These are phyloP conservation scores for Orobanche coerulescens DNA, from an alignment of 257 asterid genomes.

Conservation along the genomic window DNA sequence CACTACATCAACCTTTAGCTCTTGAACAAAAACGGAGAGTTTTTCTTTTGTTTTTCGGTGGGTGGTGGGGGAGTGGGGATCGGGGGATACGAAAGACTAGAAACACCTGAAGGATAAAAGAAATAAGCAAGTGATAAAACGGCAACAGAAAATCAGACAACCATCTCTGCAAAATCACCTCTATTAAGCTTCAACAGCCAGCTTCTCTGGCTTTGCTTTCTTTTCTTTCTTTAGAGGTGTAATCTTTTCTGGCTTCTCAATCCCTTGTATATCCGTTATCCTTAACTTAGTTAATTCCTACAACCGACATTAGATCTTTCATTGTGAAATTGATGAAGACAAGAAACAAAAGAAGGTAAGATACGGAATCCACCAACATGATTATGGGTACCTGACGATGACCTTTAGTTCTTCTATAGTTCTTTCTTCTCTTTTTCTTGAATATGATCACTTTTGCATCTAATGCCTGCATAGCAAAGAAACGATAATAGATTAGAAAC, in stretches of 20 bases:
- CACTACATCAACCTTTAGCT: constrained; percentile 20
- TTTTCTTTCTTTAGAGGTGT: constrained; percentile 38
- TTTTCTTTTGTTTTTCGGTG: too few species aligned
- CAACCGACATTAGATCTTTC: background rate
- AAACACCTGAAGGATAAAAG: background rate
- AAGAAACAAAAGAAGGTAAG: background rate
- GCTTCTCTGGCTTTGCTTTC: constrained; percentile 36
- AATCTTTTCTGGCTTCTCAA: constrained; percentile 47
- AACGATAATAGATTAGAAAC: background rate
- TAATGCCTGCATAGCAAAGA: constrained; percentile 49
- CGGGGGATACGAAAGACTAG: too few species aligned
- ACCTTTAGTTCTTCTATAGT: constrained; percentile 82
- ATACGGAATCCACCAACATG: background rate
- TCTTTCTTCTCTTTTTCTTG: constrained; percentile 96
- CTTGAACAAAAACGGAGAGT: constrained; percentile 18
- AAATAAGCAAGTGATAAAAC: background rate
- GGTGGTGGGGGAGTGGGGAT: too few species aligned
- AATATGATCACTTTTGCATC: constrained; percentile 92
- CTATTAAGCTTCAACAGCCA: constrained; percentile 40
- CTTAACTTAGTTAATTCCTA: constrained; percentile 89
- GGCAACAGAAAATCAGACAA: constrained; percentile 8
- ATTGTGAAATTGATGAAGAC: background rate
- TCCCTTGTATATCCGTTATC: constrained; percentile 74
- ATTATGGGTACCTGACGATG: constrained; percentile 71
- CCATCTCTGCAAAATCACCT: constrained; percentile 11